phyloP scores from a whole-genome alignment of 306 rosid species.

The Castanea sativa region DNA sequence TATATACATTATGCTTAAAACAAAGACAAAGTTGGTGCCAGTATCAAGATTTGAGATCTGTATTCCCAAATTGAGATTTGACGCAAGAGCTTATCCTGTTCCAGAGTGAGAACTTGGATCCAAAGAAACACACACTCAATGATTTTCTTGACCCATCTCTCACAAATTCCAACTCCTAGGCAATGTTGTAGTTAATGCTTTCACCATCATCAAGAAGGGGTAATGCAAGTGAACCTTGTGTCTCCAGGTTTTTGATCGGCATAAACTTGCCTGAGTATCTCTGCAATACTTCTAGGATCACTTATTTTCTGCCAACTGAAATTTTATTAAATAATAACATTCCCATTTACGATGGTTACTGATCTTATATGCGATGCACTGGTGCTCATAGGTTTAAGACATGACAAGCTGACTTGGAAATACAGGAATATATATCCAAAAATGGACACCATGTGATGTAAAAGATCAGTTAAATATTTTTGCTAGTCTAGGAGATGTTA shows the following conservation, averaged over 20 bases:
- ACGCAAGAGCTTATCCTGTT: conserved; percentile 50
- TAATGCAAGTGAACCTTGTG: conserved; percentile 45
- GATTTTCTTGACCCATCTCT: conserved; percentile 69
- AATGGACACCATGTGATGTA: background rate
- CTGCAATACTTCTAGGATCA: conserved; percentile 76
- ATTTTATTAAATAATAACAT: too few species aligned
- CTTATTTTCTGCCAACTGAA: conserved; percentile 93
- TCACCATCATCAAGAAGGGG: conserved; percentile 67
- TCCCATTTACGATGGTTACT: background rate
- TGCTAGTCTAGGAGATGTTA: conserved; percentile 64
- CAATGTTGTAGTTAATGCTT: conserved; percentile 17
- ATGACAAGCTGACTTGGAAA: background rate
- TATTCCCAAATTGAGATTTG: conserved; percentile 30
- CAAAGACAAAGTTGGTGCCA: background rate
- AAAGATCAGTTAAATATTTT: conserved; percentile 37
- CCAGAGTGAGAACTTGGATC: conserved; percentile 51
- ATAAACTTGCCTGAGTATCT: conserved; percentile 80
- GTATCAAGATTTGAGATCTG: conserved; percentile 33
- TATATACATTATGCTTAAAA: background rate
- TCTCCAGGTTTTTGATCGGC: conserved; percentile 72
- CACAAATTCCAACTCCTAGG: conserved; percentile 59
- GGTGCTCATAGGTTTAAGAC: background rate
- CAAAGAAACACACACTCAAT: conserved; percentile 53
- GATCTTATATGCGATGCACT: background rate
- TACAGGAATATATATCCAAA: background rate